Evolutionary conservation across 768 basidiomycete species (phyloP).

Genomic region (Termitomyces sp.): DNA sequence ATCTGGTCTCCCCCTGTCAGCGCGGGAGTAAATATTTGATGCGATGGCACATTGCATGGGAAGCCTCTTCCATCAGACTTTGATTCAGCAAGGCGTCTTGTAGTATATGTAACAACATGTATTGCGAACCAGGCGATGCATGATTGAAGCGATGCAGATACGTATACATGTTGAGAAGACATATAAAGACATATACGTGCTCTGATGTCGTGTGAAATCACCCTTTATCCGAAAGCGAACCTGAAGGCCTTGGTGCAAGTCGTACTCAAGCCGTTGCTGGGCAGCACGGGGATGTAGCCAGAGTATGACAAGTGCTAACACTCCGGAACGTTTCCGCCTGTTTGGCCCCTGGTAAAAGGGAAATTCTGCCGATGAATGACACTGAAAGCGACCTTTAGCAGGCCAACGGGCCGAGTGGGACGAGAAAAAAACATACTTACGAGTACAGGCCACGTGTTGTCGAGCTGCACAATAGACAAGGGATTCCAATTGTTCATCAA

Average conservation of each 20-base stretch:
- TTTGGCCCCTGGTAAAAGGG: neutral
- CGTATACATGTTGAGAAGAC: neutral
- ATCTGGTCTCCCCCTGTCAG: neutral
- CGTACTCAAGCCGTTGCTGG: too few species aligned
- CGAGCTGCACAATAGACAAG: too few species aligned
- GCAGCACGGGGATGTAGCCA: neutral
- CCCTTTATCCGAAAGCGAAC: neutral
- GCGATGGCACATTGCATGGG: neutral
- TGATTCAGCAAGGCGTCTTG: neutral
- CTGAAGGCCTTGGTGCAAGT: too few species aligned
- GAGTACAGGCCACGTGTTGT: slow-evolving; percentile 9
- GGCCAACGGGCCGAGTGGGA: too few species aligned
- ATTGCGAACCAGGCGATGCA: neutral
- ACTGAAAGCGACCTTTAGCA: neutral
- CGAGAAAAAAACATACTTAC: neutral
- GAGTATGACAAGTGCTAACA: neutral
- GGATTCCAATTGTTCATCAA: slow-evolving; percentile 11
- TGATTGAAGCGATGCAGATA: neutral
- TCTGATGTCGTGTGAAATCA: neutral
- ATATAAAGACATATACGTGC: neutral
- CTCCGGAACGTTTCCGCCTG: too few species aligned
- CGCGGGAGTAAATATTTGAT: neutral
- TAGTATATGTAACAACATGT: neutral
- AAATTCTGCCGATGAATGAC: too few species aligned
- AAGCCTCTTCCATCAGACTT: slow-evolving; percentile 3